phyloP scores from a whole-genome alignment of 2,329 filamentous ascomycete species.

The Alternaria arborescens region DNA sequence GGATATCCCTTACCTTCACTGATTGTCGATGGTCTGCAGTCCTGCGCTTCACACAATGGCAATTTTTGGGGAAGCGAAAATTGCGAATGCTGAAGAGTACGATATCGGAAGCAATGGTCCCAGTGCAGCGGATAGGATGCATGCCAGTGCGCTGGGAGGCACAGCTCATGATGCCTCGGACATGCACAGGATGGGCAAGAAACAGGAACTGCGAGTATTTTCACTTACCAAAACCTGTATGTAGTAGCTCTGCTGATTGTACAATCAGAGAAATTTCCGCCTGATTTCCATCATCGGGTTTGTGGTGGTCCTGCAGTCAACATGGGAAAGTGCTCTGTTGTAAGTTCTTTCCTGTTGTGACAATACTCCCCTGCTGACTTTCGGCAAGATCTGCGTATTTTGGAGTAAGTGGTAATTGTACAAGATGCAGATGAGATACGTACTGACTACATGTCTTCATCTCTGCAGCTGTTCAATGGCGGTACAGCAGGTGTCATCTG shows the following conservation, averaged over 20 bases:
- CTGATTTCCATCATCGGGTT: conserved; percentile 29
- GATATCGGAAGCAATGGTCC: conserved; percentile 12
- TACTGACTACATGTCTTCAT: too few species aligned
- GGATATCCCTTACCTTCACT: not conserved
- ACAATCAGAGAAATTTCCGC: conserved; percentile 25
- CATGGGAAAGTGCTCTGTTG: conserved; percentile 31
- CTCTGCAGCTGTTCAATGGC: conserved; percentile 27
- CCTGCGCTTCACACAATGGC: conserved; percentile 7
- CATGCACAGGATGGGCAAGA: conserved; percentile 37
- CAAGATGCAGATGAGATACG: too few species aligned
- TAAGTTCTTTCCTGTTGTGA: conserved; percentile 2
- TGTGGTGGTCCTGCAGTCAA: conserved; percentile 26
- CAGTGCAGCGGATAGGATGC: conserved; percentile 9
- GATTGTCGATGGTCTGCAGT: not conserved
- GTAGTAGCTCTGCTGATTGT: conserved; percentile 1
- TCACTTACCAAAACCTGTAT: not conserved
- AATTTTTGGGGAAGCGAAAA: conserved; percentile 9
- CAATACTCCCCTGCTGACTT: not conserved
- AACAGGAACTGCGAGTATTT: conserved; percentile 28
- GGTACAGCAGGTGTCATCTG: conserved; percentile 41
- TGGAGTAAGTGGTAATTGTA: conserved; percentile 1
- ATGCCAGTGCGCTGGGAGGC: conserved; percentile 18
- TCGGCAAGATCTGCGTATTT: conserved; percentile 18
- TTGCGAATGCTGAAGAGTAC: conserved; percentile 20
- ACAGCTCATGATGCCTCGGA: conserved; percentile 26